These are phyloP conservation scores for Thymus quinquecostatus DNA, from an alignment of 257 asterid genomes.

Conservation along the genomic window DNA sequence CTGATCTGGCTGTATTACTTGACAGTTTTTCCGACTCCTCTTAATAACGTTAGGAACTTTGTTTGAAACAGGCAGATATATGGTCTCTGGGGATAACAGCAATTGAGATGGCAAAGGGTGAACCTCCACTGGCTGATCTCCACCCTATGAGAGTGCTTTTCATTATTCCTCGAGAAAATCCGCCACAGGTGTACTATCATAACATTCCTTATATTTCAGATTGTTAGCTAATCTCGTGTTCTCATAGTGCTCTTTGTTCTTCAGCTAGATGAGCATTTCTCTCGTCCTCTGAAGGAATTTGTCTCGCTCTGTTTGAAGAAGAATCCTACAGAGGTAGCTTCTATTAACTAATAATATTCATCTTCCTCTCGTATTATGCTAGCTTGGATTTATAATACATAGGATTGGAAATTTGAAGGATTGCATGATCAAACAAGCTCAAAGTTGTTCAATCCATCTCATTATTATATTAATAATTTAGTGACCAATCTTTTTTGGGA, in stretches of 20 bases:
- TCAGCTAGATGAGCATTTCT: slow-evolving; percentile 98
- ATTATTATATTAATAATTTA: not conserved
- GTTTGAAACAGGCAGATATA: slow-evolving; percentile 89
- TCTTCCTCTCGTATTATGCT: slow-evolving; percentile 24
- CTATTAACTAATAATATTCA: slow-evolving; percentile 18
- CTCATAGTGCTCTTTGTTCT: slow-evolving; percentile 33
- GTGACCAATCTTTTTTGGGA: no score
- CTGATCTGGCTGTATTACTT: slow-evolving; percentile 7
- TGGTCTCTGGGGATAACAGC: slow-evolving; percentile 99
- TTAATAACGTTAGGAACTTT: slow-evolving; percentile 24
- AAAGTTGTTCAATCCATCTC: not conserved
- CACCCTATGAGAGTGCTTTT: slow-evolving; percentile 99
- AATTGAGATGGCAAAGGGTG: slow-evolving; percentile 99
- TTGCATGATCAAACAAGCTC: not conserved
- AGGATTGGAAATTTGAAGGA: not conserved
- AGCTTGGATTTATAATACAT: not conserved
- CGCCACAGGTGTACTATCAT: slow-evolving; percentile 81
- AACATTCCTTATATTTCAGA: slow-evolving; percentile 22
- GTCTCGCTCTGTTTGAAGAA: slow-evolving; percentile 88
- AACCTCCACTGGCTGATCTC: slow-evolving; percentile 98
- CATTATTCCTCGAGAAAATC: slow-evolving; percentile 98
- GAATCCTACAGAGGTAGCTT: slow-evolving; percentile 87
- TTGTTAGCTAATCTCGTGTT: slow-evolving; percentile 17
- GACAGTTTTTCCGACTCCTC: slow-evolving; percentile 1
- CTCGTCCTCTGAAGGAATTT: slow-evolving; percentile 94